Base-by-base conservation (phyloP, 164 flowering plant species). In the Aristolochia contorta region DNA sequence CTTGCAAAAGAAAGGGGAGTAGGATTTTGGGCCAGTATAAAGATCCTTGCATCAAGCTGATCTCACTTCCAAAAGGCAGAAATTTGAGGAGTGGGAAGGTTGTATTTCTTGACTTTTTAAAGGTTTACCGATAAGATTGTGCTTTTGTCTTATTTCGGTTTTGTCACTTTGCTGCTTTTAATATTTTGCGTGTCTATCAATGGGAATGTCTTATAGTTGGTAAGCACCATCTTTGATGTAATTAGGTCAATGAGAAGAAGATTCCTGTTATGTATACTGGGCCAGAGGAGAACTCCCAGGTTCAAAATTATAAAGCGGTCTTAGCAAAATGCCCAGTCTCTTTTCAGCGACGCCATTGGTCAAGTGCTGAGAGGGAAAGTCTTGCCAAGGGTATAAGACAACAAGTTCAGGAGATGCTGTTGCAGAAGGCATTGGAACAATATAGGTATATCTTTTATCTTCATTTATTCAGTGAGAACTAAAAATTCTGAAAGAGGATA, bases 211-310 rank as follows among this genome's bases (percentile, higher is more conserved):
- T 37, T 37, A 8, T 37, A 37, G 30, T 27, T 27, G 30, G 30
- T 27, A 37, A 37, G 7, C 9, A 6, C 43, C 43, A 37, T 37
- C 43, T 0, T 6, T 37, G 43, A 37, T 37, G 43, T 8, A 4
- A 6, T 37, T 85, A 84, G 96, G 71, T 48, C 54, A 69, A 67
- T 58, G 80, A 74, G 30, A 79, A 78, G 66, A 81, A 71, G 64
- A 50, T 59, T 24, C 67, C 77, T 54, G 74, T 79, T 37, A 58
- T 72, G 57, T 59, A 6, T 57, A 70, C 62, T 71, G 97, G 97
- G 12, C 99, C 96, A 33, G 72, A 49, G 48, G 95, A 94, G 67
- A 91, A 94, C 75, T 69, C 83, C 60, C 86, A 80, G 69, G 97
- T 82, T 65, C 78, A 81, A 24, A 74, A 70, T 25, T 90, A 82